Conservation (phyloP, 352 stramenopile genomes). For the Vaucheria bursata region DNA sequence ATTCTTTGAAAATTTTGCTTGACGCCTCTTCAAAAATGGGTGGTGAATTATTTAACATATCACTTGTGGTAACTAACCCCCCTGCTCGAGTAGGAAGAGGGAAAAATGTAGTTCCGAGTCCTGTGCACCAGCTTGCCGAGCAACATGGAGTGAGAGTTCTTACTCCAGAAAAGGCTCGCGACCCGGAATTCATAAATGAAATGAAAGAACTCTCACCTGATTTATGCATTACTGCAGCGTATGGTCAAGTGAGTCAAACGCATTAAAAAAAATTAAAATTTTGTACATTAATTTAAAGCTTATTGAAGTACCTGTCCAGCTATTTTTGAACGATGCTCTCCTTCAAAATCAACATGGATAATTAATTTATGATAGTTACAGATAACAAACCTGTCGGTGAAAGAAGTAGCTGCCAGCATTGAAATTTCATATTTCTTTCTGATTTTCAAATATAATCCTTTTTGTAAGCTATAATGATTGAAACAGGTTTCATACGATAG, state of each 20-base stretch:
- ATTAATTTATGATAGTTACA: too few relatives aligned
- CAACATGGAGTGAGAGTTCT: constrained; percentile 55
- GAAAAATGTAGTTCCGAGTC: constrained; percentile 52
- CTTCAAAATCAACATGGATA: too few relatives aligned
- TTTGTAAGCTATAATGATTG: too few relatives aligned
- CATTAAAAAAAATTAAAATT: background rate
- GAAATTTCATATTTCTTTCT: too few relatives aligned
- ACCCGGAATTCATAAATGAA: constrained; percentile 60
- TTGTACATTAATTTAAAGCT: too few relatives aligned
- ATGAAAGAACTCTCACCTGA: constrained; percentile 59
- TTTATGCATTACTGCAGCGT: constrained; percentile 72
- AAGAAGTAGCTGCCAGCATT: too few relatives aligned
- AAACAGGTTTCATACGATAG: too few relatives aligned
- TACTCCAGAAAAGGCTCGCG: constrained; percentile 61
- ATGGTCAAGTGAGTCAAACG: constrained; percentile 49
- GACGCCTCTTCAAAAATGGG: constrained; percentile 52
- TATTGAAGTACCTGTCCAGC: too few relatives aligned
- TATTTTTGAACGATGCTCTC: too few relatives aligned
- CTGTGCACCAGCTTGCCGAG: constrained; percentile 62
- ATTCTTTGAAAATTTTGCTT: constrained; percentile 57
- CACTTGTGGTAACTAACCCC: constrained; percentile 68
- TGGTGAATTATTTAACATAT: constrained; percentile 57
- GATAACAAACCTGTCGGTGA: too few relatives aligned
- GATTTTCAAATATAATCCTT: too few relatives aligned
- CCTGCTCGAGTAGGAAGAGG: constrained; percentile 55